Percentiles rank a stretch among this genome's conserved stretches.
phyloP scores from a whole-genome alignment of 2,329 filamentous ascomycete species.

The Trichoderma polysporum region DNA sequence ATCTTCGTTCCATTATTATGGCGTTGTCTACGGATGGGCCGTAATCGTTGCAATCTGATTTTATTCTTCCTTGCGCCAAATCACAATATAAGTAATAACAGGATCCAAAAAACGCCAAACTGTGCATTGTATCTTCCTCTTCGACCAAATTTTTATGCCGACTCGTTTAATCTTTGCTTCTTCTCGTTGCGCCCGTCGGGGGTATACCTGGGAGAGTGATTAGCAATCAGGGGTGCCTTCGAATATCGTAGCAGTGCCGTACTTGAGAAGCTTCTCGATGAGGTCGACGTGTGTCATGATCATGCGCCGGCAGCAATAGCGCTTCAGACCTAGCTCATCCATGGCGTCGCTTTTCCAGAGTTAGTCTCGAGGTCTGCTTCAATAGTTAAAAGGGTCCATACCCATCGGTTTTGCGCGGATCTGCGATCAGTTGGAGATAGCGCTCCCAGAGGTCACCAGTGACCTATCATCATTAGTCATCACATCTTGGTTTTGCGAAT shows the following conservation, averaged over 20 bases:
- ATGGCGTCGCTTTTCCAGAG: conserved; percentile 77
- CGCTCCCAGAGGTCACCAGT: conserved; percentile 97
- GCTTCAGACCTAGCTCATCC: conserved; percentile 88
- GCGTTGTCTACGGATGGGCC: background rate
- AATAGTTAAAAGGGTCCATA: conserved; percentile 37
- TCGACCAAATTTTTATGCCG: conserved; percentile 28
- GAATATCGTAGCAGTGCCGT: conserved; percentile 36
- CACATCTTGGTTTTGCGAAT: background rate
- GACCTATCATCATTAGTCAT: conserved; percentile 61
- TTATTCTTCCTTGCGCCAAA: conserved; percentile 32
- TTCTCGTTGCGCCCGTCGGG: conserved; percentile 63
- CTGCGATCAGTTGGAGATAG: conserved; percentile 85
- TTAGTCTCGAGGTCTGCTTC: background rate
- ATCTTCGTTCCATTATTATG: conserved; percentile 13
- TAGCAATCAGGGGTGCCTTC: conserved; percentile 6
- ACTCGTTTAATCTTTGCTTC: conserved; percentile 47
- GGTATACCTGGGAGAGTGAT: conserved; percentile 49
- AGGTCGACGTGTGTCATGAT: conserved; percentile 99
- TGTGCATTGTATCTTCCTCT: conserved; percentile 29
- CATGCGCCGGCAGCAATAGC: conserved; percentile 99
- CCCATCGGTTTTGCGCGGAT: conserved; percentile 69
- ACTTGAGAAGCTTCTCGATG: conserved; percentile 97
- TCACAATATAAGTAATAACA: conserved; percentile 24
- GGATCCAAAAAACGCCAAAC: conserved; percentile 36
- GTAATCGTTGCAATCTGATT: conserved; percentile 16